phyloP scores from a whole-genome alignment of 1,284 basidiomycete genomes.

The Ceratobasidium sp. region DNA sequence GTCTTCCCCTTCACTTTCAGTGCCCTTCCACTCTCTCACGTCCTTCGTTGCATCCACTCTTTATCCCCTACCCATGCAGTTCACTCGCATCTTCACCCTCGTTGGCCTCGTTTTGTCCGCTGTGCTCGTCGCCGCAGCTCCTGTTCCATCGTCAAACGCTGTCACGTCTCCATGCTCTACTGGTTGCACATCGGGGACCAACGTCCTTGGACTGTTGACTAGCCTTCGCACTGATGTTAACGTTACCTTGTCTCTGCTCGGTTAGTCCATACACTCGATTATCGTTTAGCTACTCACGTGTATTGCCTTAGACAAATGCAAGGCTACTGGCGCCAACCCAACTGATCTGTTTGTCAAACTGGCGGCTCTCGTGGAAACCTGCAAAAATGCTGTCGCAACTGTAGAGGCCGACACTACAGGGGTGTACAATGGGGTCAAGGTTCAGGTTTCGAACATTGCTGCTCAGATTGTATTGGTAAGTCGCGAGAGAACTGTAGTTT shows the following conservation, averaged over 20 bases:
- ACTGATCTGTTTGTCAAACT: slow-evolving; percentile 11
- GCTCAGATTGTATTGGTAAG: slow-evolving; percentile 31
- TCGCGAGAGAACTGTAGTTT: not conserved
- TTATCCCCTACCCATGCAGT: slow-evolving; percentile 1
- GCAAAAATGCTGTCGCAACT: not conserved
- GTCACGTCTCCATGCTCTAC: slow-evolving; percentile 6
- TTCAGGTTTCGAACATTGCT: slow-evolving; percentile 17
- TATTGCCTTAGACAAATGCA: not conserved
- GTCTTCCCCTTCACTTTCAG: not conserved
- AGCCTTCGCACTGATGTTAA: slow-evolving; percentile 5
- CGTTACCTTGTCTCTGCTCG: slow-evolving; percentile 9
- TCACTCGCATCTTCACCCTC: slow-evolving; percentile 18
- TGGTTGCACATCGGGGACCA: slow-evolving; percentile 7
- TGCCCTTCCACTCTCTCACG: not conserved
- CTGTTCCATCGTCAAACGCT: not conserved
- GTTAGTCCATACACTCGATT: not conserved
- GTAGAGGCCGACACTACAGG: not conserved
- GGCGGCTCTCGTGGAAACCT: not conserved
- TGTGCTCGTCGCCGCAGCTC: not conserved
- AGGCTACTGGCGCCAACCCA: slow-evolving; percentile 1
- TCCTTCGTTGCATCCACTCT: too few species aligned
- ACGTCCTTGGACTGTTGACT: not conserved
- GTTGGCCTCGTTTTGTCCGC: slow-evolving; percentile 14
- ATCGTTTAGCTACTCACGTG: not conserved
- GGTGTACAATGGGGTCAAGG: not conserved